phyloP scores from a whole-genome alignment of 768 basidiomycete genomes.

The Gloeophyllum trabeum region DNA sequence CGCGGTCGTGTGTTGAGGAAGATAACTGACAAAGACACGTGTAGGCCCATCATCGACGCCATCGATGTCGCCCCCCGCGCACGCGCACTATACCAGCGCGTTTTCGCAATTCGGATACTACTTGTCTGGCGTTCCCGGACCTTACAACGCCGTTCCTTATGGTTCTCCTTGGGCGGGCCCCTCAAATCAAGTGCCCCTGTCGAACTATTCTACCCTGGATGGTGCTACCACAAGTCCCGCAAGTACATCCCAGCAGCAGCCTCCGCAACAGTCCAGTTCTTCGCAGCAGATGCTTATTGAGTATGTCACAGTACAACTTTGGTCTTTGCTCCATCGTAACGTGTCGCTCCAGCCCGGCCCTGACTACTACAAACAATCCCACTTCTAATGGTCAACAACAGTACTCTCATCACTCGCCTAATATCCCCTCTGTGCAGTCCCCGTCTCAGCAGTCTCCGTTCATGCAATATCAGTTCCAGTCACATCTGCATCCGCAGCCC shows the following conservation, averaged over 20 bases:
- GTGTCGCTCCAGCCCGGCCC: slow-evolving; percentile 39
- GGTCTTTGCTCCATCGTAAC: too few species aligned
- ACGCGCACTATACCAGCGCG: slow-evolving; percentile 25
- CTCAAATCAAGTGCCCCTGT: slow-evolving; percentile 40
- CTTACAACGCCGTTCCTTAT: slow-evolving; percentile 45
- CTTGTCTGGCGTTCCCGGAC: slow-evolving; percentile 26
- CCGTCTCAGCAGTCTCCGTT: slow-evolving; percentile 21
- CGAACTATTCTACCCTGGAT: slow-evolving; percentile 68
- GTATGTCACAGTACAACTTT: slow-evolving; percentile 33
- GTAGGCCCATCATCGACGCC: slow-evolving; percentile 13
- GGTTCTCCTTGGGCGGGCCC: slow-evolving; percentile 37
- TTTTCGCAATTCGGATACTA: slow-evolving; percentile 24
- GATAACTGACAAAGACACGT: too few species aligned
- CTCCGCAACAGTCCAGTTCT: slow-evolving; percentile 15
- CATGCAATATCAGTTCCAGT: slow-evolving; percentile 26
- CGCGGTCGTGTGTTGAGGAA: too few species aligned
- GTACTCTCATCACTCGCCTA: slow-evolving; percentile 29
- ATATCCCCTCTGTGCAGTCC: slow-evolving; percentile 24
- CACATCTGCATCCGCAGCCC: slow-evolving; percentile 23
- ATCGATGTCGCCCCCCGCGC: slow-evolving; percentile 29
- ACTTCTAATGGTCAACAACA: slow-evolving; percentile 28
- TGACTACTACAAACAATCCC: slow-evolving; percentile 45
- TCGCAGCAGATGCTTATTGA: slow-evolving; percentile 51
- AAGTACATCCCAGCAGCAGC: slow-evolving; percentile 18
- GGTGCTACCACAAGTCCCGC: slow-evolving; percentile 43